Base-by-base conservation (phyloP, 805 yeast species). In the Jamesozyma lodderae region DNA sequence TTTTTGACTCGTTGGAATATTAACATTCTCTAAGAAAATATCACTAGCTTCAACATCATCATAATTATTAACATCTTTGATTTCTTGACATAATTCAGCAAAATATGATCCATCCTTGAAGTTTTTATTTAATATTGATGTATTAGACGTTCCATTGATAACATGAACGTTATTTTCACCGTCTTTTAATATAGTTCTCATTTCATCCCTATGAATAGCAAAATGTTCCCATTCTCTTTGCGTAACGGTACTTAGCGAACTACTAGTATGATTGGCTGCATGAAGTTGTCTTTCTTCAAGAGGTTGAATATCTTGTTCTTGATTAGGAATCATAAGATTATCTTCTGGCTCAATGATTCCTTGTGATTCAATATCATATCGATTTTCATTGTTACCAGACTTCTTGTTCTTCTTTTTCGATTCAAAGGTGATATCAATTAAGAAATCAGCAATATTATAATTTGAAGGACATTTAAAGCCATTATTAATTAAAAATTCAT, bases 371-470 rank as follows among this genome's bases (percentile, higher is more conserved):
- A 36, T 6, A 27, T 41, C 40, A 13, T 13, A 7, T 4, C 11
- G 14, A 13, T 13, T 14, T 6, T 3, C 8, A 8, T 13, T 14
- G 19, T 6, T 10, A 13, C 4, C 14, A 18, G 3, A 8, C 6
- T 4, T 5, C 7, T 4, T 15, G 4, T 26, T 7, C 18, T 18
- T 33, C 20, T 18, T 13, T 21, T 30, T 33, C n/a, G 26, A 19
- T 24, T 77, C 80, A 57, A 87, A 85, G 0, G 96, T 88, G 27
- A 92, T 74, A 55, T 92, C 98, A 44, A 92, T 83, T 57, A 90
- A 66, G 53, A 77, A 92, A 57, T 92, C 98, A 1, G 97, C 98
- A 51, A 92, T 75, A 53, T 92, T 92, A 58, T 84, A 90, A 27
- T 95, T 95, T 11, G 70, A 57, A 1, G 98, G 98, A 60, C 96